Evolutionary conservation across 2,329 filamentous ascomycete species (phyloP).

Genomic region (Colletotrichum costaricense): DNA sequence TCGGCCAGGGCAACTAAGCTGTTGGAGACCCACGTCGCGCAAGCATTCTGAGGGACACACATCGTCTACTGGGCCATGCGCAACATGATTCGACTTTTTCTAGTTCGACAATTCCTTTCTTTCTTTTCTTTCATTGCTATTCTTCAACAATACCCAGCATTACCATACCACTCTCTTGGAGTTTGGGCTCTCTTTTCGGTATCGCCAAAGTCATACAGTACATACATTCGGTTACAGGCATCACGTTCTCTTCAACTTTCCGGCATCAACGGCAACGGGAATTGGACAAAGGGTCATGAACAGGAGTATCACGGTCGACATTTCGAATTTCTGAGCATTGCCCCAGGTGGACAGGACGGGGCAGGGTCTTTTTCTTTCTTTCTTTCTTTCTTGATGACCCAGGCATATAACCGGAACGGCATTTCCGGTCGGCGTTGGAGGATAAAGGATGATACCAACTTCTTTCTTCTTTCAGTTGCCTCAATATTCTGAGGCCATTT

Average conservation of each 20-base stretch:
- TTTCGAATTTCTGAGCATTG: slow-evolving; percentile 3
- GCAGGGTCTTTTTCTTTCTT: not conserved
- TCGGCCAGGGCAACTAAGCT: slow-evolving; percentile 22
- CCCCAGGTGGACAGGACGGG: slow-evolving; percentile 1
- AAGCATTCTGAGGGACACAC: not conserved
- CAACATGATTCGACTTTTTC: not conserved
- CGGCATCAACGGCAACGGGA: slow-evolving; percentile 29
- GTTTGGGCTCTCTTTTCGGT: slow-evolving; percentile 10
- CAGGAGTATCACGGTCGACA: slow-evolving; percentile 21
- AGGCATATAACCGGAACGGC: slow-evolving; percentile 29
- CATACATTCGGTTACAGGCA: slow-evolving; percentile 22
- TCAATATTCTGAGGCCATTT: slow-evolving; percentile 30
- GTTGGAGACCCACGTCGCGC: not conserved
- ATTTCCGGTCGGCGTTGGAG: slow-evolving; percentile 33
- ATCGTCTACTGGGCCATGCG: not conserved
- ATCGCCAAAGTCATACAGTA: not conserved
- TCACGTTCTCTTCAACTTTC: slow-evolving; percentile 25
- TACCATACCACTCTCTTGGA: not conserved
- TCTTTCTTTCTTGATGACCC: slow-evolving; percentile 8
- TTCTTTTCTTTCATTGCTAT: not conserved
- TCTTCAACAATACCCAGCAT: slow-evolving; percentile 1
- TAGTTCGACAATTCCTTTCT: not conserved
- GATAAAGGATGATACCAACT: slow-evolving; percentile 35
- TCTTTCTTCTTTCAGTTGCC: slow-evolving; percentile 19
- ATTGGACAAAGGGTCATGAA: slow-evolving; percentile 28